phyloP scores from a whole-genome alignment of 139 green algal genomes.

The Microglena sp. region DNA sequence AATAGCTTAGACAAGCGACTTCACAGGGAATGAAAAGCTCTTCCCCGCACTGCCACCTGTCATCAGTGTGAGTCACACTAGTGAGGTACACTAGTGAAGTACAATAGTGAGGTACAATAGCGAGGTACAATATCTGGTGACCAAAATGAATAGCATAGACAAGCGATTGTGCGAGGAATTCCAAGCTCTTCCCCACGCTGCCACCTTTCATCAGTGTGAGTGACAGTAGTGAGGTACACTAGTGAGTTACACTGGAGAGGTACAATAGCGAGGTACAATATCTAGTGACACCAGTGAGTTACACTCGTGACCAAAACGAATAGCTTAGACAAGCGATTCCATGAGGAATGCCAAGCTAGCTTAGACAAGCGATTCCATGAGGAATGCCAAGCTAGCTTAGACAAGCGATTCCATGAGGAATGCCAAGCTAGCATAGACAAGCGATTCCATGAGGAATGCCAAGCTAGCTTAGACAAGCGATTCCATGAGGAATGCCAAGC shows the following conservation, averaged over 20 bases:
- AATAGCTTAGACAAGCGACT: conserved; percentile 71
- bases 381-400: conserved; percentile 67
- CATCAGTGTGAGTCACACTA: conserved; percentile 39
- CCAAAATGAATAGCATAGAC: too few relatives aligned
- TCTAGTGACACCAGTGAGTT: too few relatives aligned
- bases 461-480: too few relatives aligned
- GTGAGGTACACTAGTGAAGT: background rate
- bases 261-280: too few relatives aligned
- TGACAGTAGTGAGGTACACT: conserved; percentile 1
- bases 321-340: conserved; percentile 71
- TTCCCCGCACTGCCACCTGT: conserved; percentile 67
- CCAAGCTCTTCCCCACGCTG: conserved; percentile 54
- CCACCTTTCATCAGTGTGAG: conserved; percentile 67
- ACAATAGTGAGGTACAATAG: background rate
- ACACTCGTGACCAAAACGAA: too few relatives aligned
- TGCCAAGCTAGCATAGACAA: too few relatives aligned
- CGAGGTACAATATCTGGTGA: too few relatives aligned
- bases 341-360: too few relatives aligned
- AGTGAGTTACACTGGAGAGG: too few relatives aligned
- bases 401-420: too few relatives aligned
- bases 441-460: too few relatives aligned
- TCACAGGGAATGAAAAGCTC: conserved; percentile 66
- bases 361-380: conserved; percentile 70
- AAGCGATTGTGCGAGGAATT: conserved; percentile 74
- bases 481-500: too few relatives aligned